Base-by-base conservation (phyloP, 345 rosid species). In the Linum trigynum region DNA sequence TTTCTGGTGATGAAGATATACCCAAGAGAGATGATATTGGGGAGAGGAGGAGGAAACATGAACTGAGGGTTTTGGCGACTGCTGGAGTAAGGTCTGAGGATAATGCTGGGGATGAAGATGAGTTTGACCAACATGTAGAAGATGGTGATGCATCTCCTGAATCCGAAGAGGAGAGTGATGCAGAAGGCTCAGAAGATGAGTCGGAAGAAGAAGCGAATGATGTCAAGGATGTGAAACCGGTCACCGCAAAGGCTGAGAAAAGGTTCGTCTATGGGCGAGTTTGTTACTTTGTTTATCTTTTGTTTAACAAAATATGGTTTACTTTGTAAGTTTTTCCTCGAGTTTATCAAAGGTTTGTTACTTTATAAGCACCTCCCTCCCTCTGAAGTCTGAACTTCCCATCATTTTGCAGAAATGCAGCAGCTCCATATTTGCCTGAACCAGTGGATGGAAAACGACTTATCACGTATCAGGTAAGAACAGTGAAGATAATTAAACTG, bases 11-110 rank as follows among this genome's bases (percentile, higher is more conserved):
- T 67, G 96, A 87, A 74, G 96, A 91, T 79, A 69, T 91, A 67
- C 98, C 96, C 0, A 83, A 61, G 79, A 78, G 98, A 67, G 98
- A 92, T 79, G 97, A 92, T 72, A 86, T 92, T 69, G 98, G 98
- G 70, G 97, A 90, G 77, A 81, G 97, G 73, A 85, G 97, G 74
- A 85, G 91, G 79, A 87, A 86, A 69, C 82, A 82, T 71, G 98
- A 92, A 76, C 83, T 90, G 38, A 79, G 83, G 77, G 91, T 90
- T 62, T 77, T 92, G 75, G 85, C 91, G 50, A 82, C 81, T 66
- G 96, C 97, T 71, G 92, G 94, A 74, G 73, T 92, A 61, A 74
- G 62, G 71, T 76, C 90, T 37, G 85, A 80, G 67, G 89, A 82
- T 75, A 92, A 81, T 61, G 80, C 50, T 72, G 77, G 56, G 42